Conservation (phyloP, 306 rosid genomes). For the Begonia loranthoides region DNA sequence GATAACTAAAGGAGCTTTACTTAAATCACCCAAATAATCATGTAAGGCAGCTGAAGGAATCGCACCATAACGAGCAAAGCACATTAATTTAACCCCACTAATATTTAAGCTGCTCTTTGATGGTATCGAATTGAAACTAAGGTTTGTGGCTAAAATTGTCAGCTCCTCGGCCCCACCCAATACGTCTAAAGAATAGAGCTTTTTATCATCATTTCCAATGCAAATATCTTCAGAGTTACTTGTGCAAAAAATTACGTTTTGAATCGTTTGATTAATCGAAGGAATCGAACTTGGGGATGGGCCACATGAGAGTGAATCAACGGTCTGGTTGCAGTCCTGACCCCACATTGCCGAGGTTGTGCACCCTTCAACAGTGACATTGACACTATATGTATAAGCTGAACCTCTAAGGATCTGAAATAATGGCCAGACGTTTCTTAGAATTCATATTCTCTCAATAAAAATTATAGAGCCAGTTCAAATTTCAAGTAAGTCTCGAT, state of each 20-base stretch:
- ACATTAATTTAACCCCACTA: constrained; percentile 35
- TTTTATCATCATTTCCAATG: constrained; percentile 37
- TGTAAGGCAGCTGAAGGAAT: constrained; percentile 52
- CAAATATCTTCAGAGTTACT: constrained; percentile 39
- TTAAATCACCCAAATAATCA: constrained; percentile 59
- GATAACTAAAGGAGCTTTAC: constrained; percentile 42
- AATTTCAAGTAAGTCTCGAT: too few species aligned
- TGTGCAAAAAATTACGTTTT: constrained; percentile 42
- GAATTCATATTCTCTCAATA: too few species aligned
- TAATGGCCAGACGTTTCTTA: constrained; percentile 8
- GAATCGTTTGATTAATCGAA: constrained; percentile 19
- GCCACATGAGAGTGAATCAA: constrained; percentile 61
- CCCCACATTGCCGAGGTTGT: constrained; percentile 54
- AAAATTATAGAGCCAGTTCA: too few species aligned
- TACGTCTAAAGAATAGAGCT: constrained; percentile 51
- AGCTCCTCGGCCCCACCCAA: constrained; percentile 51
- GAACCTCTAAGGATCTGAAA: constrained; percentile 69
- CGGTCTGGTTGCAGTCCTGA: constrained; percentile 65
- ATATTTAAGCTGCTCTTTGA: constrained; percentile 22
- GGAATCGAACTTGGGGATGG: constrained; percentile 20
- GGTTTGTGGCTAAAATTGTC: constrained; percentile 35
- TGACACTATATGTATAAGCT: constrained; percentile 55
- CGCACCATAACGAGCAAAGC: constrained; percentile 77
- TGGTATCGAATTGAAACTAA: constrained; percentile 31
- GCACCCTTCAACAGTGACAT: constrained; percentile 80